A percentile compares a stretch with the other conserved stretches of the same genome.
phyloP scores from a whole-genome alignment of 768 basidiomycete genomes.

The Trametes meyenii region DNA sequence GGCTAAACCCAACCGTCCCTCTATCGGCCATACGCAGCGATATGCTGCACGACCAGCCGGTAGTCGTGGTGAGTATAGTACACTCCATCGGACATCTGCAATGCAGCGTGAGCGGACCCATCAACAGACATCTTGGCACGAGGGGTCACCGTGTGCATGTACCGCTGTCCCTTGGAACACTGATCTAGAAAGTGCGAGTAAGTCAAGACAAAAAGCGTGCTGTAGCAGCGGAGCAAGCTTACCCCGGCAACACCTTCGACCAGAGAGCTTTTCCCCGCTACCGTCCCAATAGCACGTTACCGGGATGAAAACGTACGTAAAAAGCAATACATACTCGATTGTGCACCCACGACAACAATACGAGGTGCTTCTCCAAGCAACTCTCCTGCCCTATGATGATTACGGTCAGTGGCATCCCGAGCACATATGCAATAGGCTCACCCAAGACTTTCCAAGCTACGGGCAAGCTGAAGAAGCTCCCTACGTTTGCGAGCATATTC shows the following conservation, averaged over 20 bases:
- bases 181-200: constrained; percentile 43
- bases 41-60: constrained; percentile 34
- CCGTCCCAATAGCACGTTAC: neutral
- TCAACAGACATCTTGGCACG: neutral
- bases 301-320: neutral
- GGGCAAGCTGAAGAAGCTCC: constrained; percentile 43
- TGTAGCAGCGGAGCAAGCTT: constrained; percentile 22
- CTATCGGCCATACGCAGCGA: constrained; percentile 18
- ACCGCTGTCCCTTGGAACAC: constrained; percentile 62
- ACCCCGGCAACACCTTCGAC: constrained; percentile 62
- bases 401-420: too few relatives aligned
- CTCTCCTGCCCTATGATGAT: constrained; percentile 37
- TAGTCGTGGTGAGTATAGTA: constrained; percentile 12
- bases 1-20: constrained; percentile 31
- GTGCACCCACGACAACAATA: constrained; percentile 57
- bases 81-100: constrained; percentile 28
- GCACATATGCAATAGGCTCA: neutral
- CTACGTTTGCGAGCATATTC: constrained; percentile 45
- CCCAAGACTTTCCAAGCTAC: constrained; percentile 32
- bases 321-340: constrained; percentile 46
- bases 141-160: constrained; percentile 54
- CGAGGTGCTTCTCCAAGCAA: constrained; percentile 48
- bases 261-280: constrained; percentile 63
- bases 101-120: neutral
- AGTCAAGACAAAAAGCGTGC: neutral